Evolutionary conservation across 2,329 filamentous ascomycete species (phyloP).

Genomic region (Fusarium sp.): DNA sequence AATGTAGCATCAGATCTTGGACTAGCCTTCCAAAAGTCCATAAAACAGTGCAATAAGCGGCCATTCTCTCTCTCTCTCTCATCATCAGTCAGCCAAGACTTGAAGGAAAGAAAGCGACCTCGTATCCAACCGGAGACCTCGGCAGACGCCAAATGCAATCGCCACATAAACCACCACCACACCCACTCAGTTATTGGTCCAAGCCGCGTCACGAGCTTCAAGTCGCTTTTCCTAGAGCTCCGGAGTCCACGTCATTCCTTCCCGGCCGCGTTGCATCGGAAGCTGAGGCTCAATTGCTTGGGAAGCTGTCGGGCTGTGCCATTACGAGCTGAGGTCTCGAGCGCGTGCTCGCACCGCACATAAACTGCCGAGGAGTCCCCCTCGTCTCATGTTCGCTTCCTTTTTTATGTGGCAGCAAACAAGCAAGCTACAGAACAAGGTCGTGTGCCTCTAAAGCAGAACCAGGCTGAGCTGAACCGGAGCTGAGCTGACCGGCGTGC

Average conservation of each 20-base stretch:
- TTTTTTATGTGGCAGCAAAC: not conserved
- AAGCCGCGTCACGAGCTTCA: constrained; percentile 43
- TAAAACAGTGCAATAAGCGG: too few relatives aligned
- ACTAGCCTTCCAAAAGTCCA: not conserved
- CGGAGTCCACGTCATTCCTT: constrained; percentile 40
- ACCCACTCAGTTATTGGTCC: constrained; percentile 32
- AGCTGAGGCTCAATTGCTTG: constrained; percentile 28
- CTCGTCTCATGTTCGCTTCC: not conserved
- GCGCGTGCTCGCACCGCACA: constrained; percentile 6
- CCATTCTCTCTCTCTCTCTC: constrained; percentile 5
- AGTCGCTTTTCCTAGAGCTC: constrained; percentile 25
- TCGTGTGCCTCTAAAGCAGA: not conserved
- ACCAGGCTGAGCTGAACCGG: constrained; percentile 7
- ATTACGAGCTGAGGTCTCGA: not conserved
- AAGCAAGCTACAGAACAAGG: not conserved
- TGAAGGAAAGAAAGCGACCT: constrained; percentile 24
- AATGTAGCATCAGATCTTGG: not conserved
- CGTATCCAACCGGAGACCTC: constrained; percentile 42
- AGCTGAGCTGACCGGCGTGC: not conserved
- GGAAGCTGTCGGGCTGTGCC: constrained; percentile 4
- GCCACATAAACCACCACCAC: constrained; percentile 22
- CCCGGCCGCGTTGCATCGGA: constrained; percentile 1
- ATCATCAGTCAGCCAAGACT: constrained; percentile 16
- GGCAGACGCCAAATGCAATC: constrained; percentile 37
- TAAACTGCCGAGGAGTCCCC: constrained; percentile 18